phyloP scores from a whole-genome alignment of 2,329 filamentous ascomycete species.

The Pestalotiopsis sp. region DNA sequence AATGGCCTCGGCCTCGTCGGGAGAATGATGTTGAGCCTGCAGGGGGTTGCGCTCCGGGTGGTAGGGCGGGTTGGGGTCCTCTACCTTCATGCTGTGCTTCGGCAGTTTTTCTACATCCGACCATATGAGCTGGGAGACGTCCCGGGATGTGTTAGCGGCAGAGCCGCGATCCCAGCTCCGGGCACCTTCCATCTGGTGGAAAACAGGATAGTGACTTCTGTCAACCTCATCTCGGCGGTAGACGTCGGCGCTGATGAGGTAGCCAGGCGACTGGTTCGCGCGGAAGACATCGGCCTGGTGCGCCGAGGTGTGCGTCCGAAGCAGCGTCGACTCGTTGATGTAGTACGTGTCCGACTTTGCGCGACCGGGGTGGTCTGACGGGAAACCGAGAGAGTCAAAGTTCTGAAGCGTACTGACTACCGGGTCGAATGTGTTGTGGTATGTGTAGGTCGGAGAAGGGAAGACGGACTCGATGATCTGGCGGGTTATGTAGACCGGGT shows the following conservation, averaged over 20 bases:
- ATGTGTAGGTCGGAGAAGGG: slow-evolving; percentile 69
- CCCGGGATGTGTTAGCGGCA: slow-evolving; percentile 51
- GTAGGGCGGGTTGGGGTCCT: slow-evolving; percentile 80
- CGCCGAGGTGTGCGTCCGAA: slow-evolving; percentile 92
- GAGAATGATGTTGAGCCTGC: slow-evolving; percentile 70
- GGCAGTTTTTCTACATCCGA: slow-evolving; percentile 74
- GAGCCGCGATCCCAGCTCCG: slow-evolving; percentile 76
- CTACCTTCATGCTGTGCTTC: slow-evolving; percentile 73
- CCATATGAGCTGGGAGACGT: slow-evolving; percentile 68
- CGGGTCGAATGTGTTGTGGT: slow-evolving; percentile 79
- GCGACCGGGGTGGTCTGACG: slow-evolving; percentile 83
- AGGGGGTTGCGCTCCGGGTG: slow-evolving; percentile 82
- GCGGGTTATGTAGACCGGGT: slow-evolving; percentile 88
- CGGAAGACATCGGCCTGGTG: slow-evolving; percentile 86
- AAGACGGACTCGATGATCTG: slow-evolving; percentile 92
- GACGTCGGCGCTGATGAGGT: slow-evolving; percentile 90
- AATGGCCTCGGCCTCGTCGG: slow-evolving; percentile 80
- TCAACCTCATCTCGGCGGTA: slow-evolving; percentile 96
- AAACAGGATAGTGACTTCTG: slow-evolving; percentile 91
- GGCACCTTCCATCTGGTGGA: slow-evolving; percentile 98
- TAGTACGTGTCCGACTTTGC: slow-evolving; percentile 94
- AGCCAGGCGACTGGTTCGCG: slow-evolving; percentile 73
- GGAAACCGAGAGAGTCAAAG: slow-evolving; percentile 96
- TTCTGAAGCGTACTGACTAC: slow-evolving; percentile 86
- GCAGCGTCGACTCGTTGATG: slow-evolving; percentile 78